Evolutionary conservation across 2,329 filamentous ascomycete genomes (phyloP).

Genomic region (Hortaea sp.): DNA sequence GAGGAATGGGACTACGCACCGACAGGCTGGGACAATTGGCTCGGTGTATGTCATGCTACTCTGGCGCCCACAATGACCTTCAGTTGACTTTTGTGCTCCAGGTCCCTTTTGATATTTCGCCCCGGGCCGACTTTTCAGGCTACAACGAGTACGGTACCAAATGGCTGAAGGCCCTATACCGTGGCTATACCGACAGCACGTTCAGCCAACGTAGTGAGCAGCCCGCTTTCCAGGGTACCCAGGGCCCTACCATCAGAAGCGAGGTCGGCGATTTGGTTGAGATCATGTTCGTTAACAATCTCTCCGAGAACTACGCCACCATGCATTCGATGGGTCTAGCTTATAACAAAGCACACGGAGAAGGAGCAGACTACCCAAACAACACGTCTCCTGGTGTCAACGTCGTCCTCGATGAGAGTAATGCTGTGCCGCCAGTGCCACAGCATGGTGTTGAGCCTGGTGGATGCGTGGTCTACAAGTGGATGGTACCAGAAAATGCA

Average conservation of each 20-base stretch:
- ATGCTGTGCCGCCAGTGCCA: slow-evolving; percentile 12
- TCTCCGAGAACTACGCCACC: slow-evolving; percentile 14
- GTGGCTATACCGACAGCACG: slow-evolving; percentile 21
- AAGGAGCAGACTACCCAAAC: slow-evolving; percentile 17
- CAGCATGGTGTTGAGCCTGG: slow-evolving; percentile 9
- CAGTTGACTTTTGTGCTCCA: neutral
- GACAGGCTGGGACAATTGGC: slow-evolving; percentile 21
- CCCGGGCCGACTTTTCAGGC: slow-evolving; percentile 7
- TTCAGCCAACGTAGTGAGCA: slow-evolving; percentile 15
- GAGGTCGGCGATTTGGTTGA: slow-evolving; percentile 21
- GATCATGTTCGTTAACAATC: slow-evolving; percentile 20
- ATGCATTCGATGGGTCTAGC: slow-evolving; percentile 21
- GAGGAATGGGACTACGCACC: slow-evolving; percentile 19
- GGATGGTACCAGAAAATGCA: slow-evolving; percentile 11
- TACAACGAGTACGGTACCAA: slow-evolving; percentile 12
- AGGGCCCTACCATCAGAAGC: slow-evolving; percentile 14
- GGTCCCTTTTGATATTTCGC: slow-evolving; percentile 12
- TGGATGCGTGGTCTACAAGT: slow-evolving; percentile 20
- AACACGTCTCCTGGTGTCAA: slow-evolving; percentile 10
- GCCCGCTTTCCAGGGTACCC: slow-evolving; percentile 18
- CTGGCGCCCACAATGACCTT: too few species aligned
- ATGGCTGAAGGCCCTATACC: slow-evolving; percentile 22
- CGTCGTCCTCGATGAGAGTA: slow-evolving; percentile 5
- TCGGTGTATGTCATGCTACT: slow-evolving; percentile 9
- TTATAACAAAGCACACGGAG: slow-evolving; percentile 8